These are phyloP conservation scores for Fusarium ambrosium DNA, from an alignment of 2,329 filamentous ascomycete genomes.

Conservation along the genomic window DNA sequence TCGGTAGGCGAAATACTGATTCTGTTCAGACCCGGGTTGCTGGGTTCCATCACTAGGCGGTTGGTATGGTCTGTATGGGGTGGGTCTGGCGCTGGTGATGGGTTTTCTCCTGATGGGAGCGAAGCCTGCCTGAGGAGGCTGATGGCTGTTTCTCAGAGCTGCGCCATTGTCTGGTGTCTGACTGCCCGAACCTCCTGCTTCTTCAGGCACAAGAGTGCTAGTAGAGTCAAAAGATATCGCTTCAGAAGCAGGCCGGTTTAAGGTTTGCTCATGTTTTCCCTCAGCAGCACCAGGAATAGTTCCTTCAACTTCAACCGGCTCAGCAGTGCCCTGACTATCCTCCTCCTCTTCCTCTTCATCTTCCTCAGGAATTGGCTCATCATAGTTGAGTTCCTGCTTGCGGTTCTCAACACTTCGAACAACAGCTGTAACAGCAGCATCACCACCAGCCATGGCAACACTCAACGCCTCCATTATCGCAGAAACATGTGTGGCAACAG, in stretches of 20 bases:
- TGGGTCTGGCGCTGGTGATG: conserved; percentile 3
- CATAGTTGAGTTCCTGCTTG: conserved; percentile 34
- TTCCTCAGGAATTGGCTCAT: neutral
- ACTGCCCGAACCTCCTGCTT: neutral
- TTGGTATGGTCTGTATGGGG: conserved; percentile 23
- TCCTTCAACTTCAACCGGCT: neutral
- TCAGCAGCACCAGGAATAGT: neutral
- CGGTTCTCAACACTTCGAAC: conserved; percentile 21
- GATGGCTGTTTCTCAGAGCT: neutral
- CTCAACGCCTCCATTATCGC: conserved; percentile 27
- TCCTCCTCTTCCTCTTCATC: neutral
- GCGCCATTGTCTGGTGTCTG: neutral
- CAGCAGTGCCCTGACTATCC: neutral
- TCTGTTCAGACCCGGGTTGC: neutral
- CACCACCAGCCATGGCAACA: conserved; percentile 20
- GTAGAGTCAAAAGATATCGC: neutral
- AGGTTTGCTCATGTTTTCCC: neutral
- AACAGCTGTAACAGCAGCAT: conserved; percentile 24
- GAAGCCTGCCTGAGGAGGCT: neutral
- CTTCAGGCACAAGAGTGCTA: neutral
- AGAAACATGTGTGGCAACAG: conserved; percentile 50
- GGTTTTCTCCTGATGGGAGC: conserved; percentile 31
- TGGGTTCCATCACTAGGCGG: neutral
- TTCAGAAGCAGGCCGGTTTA: neutral
- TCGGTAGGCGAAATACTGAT: conserved; percentile 21